Percentiles rank a stretch among this genome's conserved stretches.
phyloP scores from a whole-genome alignment of 179 eudicot species.

The Camellia oleifera region DNA sequence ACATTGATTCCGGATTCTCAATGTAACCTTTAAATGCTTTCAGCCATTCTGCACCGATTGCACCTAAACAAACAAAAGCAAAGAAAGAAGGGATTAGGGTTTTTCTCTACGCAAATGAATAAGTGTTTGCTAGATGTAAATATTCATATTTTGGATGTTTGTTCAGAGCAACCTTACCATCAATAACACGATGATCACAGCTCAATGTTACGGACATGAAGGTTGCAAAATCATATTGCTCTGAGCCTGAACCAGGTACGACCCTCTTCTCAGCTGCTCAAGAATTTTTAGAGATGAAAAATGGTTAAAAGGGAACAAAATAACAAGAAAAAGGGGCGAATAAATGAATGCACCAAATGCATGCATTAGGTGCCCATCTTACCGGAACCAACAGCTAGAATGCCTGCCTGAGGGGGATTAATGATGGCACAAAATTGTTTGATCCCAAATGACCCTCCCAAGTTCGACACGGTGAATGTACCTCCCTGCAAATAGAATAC shows the following conservation, averaged over 20 bases:
- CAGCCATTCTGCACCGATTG: constrained; percentile 96
- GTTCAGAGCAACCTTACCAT: constrained; percentile 57
- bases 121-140: too few species aligned
- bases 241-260: constrained; percentile 59
- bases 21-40: constrained; percentile 93
- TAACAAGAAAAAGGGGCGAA: not conserved
- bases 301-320: not conserved
- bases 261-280: constrained; percentile 92
- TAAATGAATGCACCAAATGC: not conserved
- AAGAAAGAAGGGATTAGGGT: not conserved
- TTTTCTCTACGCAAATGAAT: not conserved
- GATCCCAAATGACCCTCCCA: constrained; percentile 97
- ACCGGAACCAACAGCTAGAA: constrained; percentile 95
- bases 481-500: constrained; percentile 62
- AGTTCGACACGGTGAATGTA: constrained; percentile 89
- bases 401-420: constrained; percentile 97
- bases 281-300: not conserved
- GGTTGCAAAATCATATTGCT: constrained; percentile 64
- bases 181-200: constrained; percentile 97
- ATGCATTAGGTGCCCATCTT: constrained; percentile 17
- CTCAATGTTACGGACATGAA: constrained; percentile 87
- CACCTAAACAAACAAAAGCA: constrained; percentile 48
- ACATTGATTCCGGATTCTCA: constrained; percentile 91
- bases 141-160: not conserved
- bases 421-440: constrained; percentile 96